phyloP scores from a whole-genome alignment of 768 basidiomycete genomes.

The Boletus huronensis region DNA sequence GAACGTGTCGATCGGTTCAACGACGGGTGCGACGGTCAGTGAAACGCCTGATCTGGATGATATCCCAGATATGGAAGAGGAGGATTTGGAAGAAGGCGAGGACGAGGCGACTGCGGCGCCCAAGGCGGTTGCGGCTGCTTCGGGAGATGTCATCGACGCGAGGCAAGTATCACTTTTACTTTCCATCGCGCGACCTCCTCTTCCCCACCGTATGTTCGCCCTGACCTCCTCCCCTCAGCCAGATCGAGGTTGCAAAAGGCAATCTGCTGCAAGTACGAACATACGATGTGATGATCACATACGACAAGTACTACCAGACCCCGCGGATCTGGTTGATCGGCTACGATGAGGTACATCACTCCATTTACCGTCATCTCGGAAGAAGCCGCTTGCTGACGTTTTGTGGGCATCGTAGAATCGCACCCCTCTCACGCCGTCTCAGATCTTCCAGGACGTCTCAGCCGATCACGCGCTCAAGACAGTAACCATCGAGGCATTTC shows the following conservation, averaged over 20 bases:
- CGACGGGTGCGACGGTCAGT: slow-evolving; percentile 31
- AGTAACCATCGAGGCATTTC: slow-evolving; percentile 97
- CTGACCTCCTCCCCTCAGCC: slow-evolving; percentile 35
- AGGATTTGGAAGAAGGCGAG: slow-evolving; percentile 80
- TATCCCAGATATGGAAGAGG: slow-evolving; percentile 99
- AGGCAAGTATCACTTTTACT: slow-evolving; percentile 38
- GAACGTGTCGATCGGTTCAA: slow-evolving; percentile 41
- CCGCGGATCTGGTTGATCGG: slow-evolving; percentile 97
- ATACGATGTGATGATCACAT: slow-evolving; percentile 99
- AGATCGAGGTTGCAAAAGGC: slow-evolving; percentile 63
- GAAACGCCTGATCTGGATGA: slow-evolving; percentile 94
- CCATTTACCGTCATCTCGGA: background rate
- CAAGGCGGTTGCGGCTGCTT: slow-evolving; percentile 33
- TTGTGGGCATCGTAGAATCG: slow-evolving; percentile 57
- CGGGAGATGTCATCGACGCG: slow-evolving; percentile 40
- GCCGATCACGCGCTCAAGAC: slow-evolving; percentile 98
- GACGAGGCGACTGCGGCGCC: slow-evolving; percentile 82
- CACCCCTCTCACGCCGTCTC: slow-evolving; percentile 78
- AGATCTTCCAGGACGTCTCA: slow-evolving; percentile 97
- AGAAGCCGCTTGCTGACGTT: background rate
- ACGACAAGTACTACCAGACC: slow-evolving; percentile 99
- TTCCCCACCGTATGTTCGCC: background rate
- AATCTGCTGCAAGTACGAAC: slow-evolving; percentile 95
- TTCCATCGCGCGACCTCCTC: background rate
- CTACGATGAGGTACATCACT: slow-evolving; percentile 81